A percentile compares a stretch with the other conserved stretches of the same genome.
These are phyloP conservation scores for Erodium texanum DNA, from an alignment of 441 rosid species.

Conservation along the genomic window DNA sequence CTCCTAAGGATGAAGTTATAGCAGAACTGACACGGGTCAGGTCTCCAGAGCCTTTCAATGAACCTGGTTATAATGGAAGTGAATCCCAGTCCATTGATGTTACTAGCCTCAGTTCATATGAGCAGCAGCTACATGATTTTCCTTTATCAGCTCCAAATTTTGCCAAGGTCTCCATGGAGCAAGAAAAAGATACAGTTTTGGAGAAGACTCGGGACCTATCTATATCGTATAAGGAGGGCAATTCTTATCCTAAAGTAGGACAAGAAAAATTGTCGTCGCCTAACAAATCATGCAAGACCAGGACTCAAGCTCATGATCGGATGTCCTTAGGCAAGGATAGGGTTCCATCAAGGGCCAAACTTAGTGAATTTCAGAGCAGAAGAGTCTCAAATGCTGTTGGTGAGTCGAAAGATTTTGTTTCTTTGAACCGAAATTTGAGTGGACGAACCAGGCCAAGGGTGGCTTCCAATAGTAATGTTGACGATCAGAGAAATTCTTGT, in stretches of 20 bases:
- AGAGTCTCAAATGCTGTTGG: slow-evolving; percentile 33
- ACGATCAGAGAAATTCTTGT: slow-evolving; percentile 26
- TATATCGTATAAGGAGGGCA: too few species aligned
- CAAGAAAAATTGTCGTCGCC: slow-evolving; percentile 2
- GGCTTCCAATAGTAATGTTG: slow-evolving; percentile 25
- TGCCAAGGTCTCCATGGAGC: slow-evolving; percentile 17
- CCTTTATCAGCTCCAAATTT: slow-evolving; percentile 18
- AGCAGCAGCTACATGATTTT: slow-evolving; percentile 21
- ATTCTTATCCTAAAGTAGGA: background rate
- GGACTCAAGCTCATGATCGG: slow-evolving; percentile 23
- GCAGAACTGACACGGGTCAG: slow-evolving; percentile 15
- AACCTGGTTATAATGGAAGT: slow-evolving; percentile 17
- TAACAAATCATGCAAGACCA: slow-evolving; percentile 16
- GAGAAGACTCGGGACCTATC: slow-evolving; percentile 24
- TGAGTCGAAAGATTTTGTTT: slow-evolving; percentile 46
- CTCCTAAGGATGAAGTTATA: slow-evolving; percentile 26
- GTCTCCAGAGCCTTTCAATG: slow-evolving; percentile 25
- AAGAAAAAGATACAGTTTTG: slow-evolving; percentile 29
- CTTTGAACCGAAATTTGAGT: slow-evolving; percentile 44
- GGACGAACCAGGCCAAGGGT: slow-evolving; percentile 32
- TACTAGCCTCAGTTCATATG: slow-evolving; percentile 21
- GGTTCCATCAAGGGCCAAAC: slow-evolving; percentile 14
- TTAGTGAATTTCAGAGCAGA: slow-evolving; percentile 23
- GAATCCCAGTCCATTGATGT: slow-evolving; percentile 30
- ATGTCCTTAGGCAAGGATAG: slow-evolving; percentile 26